phyloP scores from a whole-genome alignment of 2,329 filamentous ascomycete genomes.

The Botrytis deweyae region DNA sequence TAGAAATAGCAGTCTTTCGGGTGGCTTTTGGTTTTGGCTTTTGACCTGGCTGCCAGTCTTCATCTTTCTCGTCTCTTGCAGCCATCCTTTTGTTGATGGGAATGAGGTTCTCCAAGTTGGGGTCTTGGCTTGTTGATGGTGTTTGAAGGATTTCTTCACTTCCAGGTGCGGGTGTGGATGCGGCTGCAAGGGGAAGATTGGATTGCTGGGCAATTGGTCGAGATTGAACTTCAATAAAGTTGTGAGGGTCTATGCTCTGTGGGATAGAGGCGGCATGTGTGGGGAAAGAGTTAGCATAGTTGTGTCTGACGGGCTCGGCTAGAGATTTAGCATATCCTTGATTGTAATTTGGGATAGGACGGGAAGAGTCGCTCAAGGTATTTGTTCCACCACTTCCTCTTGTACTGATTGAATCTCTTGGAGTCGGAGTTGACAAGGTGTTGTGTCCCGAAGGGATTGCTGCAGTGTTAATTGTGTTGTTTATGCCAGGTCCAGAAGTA shows the following conservation, averaged over 20 bases:
- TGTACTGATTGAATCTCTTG: not conserved
- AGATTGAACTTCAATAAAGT: not conserved
- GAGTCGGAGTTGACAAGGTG: not conserved
- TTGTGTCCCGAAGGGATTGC: not conserved
- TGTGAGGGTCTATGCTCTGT: not conserved
- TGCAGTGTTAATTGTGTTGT: not conserved
- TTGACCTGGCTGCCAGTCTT: not conserved
- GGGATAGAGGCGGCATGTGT: not conserved
- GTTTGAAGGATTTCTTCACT: not conserved
- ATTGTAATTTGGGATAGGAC: not conserved
- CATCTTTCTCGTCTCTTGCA: not conserved
- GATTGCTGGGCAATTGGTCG: not conserved
- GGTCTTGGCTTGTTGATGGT: not conserved
- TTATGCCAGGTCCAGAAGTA: not conserved
- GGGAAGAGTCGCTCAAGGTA: not conserved
- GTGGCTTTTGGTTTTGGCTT: not conserved
- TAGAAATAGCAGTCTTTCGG: not conserved
- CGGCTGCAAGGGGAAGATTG: not conserved
- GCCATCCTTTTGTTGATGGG: not conserved
- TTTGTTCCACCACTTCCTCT: not conserved
- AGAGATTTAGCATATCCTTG: not conserved
- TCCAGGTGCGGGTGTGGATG: not conserved
- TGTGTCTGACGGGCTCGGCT: not conserved
- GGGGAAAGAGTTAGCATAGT: not conserved
- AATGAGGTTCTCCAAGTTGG: not conserved